These are phyloP conservation scores for Brettanomyces sp. DNA, from an alignment of 805 yeast species.

Conservation along the genomic window DNA sequence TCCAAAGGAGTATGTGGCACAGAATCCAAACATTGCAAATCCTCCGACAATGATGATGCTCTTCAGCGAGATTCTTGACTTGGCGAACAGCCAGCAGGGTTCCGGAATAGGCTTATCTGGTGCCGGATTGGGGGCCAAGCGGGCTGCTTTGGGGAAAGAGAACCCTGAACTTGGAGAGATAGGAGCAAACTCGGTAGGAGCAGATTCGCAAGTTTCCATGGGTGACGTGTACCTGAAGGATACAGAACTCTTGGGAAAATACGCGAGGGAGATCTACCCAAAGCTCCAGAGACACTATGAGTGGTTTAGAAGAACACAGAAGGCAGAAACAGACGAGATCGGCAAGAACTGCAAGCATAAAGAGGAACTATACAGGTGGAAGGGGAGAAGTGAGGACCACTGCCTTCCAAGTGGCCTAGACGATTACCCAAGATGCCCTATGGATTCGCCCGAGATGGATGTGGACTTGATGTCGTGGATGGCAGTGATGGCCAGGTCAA, in stretches of 20 bases:
- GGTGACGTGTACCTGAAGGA: conserved; percentile 46
- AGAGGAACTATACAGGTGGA: conserved; percentile 79
- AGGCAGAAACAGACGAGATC: conserved; percentile 64
- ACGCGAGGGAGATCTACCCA: conserved; percentile 65
- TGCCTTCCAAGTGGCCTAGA: conserved; percentile 91
- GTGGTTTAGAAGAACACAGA: conserved; percentile 78
- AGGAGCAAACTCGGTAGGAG: conserved; percentile 16
- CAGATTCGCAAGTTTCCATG: conserved; percentile 14
- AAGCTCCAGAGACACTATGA: conserved; percentile 66
- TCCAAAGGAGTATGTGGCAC: conserved; percentile 74
- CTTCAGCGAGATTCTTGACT: conserved; percentile 47
- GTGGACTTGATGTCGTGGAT: conserved; percentile 90
- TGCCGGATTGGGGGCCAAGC: too few relatives aligned
- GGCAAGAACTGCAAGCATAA: conserved; percentile 44
- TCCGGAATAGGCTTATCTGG: neutral
- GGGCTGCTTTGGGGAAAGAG: conserved; percentile 2
- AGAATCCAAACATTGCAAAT: conserved; percentile 83
- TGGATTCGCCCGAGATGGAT: conserved; percentile 82
- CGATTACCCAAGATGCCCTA: conserved; percentile 82
- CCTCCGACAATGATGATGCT: conserved; percentile 89
- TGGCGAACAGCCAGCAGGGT: conserved; percentile 22
- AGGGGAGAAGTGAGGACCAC: conserved; percentile 79
- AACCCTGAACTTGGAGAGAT: neutral
- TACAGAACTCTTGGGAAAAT: conserved; percentile 49
- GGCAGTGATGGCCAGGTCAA: conserved; percentile 81